Conservation (phyloP, 2,329 filamentous ascomycete genomes). For the Gaeumannomyces sp. region DNA sequence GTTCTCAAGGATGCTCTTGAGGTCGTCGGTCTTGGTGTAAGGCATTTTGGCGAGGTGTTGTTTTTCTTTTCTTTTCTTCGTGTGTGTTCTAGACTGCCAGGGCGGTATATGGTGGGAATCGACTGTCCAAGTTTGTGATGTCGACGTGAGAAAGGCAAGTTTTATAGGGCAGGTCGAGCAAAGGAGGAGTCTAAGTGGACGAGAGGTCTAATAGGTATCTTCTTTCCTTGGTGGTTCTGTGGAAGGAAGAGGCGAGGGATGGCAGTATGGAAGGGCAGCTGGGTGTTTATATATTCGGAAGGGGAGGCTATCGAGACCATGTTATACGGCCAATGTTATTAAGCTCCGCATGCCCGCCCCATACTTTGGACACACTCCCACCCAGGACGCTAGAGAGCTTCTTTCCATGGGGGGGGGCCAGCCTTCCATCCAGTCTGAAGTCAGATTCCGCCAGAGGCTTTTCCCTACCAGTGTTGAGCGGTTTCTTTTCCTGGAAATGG, state of each 20-base stretch:
- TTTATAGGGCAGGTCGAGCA: not conserved
- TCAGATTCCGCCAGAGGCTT: not conserved
- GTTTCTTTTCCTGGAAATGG: not conserved
- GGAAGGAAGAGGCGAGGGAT: not conserved
- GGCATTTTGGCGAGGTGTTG: conserved; percentile 7
- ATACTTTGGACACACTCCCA: not conserved
- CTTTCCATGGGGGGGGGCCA: not conserved
- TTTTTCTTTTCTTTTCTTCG: not conserved
- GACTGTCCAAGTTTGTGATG: not conserved
- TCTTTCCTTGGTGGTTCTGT: not conserved
- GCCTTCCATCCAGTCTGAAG: not conserved
- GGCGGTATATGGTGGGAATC: not conserved
- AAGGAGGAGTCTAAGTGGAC: not conserved
- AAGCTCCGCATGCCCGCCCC: not conserved
- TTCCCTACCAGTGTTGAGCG: too few species aligned
- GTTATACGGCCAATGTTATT: not conserved
- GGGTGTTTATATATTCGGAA: not conserved
- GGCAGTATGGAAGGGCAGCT: not conserved
- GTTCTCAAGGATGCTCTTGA: conserved; percentile 28
- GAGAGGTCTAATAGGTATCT: not conserved
- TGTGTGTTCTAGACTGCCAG: not conserved
- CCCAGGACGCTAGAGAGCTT: not conserved
- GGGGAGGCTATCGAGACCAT: not conserved
- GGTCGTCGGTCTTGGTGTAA: conserved; percentile 10
- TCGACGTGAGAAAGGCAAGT: not conserved